Conservation (phyloP, 768 basidiomycete species). For the Lactifluus echinatus region DNA sequence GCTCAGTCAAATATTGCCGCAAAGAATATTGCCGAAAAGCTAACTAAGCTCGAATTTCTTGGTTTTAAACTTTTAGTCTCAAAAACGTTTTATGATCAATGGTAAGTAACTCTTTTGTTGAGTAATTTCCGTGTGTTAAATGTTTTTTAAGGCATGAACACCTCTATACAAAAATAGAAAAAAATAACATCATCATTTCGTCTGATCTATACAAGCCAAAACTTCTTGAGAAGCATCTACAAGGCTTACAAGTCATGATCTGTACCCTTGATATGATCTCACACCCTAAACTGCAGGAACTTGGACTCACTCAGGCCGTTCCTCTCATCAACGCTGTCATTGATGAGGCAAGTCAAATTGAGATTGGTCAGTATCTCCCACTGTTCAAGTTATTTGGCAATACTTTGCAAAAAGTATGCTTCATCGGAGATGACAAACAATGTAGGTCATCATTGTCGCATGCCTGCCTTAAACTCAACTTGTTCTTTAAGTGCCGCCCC, state of each 20-base stretch:
- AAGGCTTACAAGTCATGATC: slow-evolving; percentile 49
- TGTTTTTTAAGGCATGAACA: slow-evolving; percentile 63
- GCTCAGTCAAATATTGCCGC: slow-evolving; percentile 85
- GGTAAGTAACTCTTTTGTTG: slow-evolving; percentile 36
- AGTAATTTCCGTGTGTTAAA: slow-evolving; percentile 6
- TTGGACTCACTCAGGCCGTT: slow-evolving; percentile 23
- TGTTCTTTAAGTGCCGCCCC: slow-evolving; percentile 63
- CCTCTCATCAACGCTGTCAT: slow-evolving; percentile 28
- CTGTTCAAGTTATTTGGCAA: slow-evolving; percentile 23
- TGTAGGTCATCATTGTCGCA: slow-evolving; percentile 23
- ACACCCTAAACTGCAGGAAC: slow-evolving; percentile 18
- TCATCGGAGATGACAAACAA: slow-evolving; percentile 37
- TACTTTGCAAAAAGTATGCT: slow-evolving; percentile 30
- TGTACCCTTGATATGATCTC: slow-evolving; percentile 77
- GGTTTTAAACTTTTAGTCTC: slow-evolving; percentile 66
- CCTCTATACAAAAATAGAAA: slow-evolving; percentile 43
- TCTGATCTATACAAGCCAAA: slow-evolving; percentile 24
- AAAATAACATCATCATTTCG: slow-evolving; percentile 49
- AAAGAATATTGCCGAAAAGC: slow-evolving; percentile 81
- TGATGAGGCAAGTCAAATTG: slow-evolving; percentile 31
- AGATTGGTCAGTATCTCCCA: slow-evolving; percentile 26
- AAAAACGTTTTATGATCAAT: slow-evolving; percentile 52
- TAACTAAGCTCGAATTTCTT: slow-evolving; percentile 41
- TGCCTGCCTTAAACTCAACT: background rate
- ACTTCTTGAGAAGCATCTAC: slow-evolving; percentile 28